Evolutionary conservation across 306 rosid species (phyloP).

Genomic region (Rosa multiflora): DNA sequence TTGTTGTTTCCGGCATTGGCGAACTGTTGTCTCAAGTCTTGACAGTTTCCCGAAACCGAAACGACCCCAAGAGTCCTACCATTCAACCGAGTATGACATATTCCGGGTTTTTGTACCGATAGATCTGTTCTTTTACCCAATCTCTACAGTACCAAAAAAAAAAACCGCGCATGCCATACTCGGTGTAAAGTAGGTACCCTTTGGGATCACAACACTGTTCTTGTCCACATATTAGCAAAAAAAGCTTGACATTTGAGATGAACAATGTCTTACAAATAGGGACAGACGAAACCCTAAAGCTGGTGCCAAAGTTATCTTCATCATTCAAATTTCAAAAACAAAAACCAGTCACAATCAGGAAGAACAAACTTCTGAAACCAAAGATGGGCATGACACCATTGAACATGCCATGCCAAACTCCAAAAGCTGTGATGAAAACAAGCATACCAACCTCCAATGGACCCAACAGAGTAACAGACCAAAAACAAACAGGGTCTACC

Average conservation of each 20-base stretch:
- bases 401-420: slow-evolving; percentile 21
- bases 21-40: neutral
- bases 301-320: slow-evolving; percentile 1
- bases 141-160: neutral
- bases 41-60: neutral
- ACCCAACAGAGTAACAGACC: slow-evolving; percentile 11
- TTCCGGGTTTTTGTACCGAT: neutral
- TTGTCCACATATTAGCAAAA: neutral
- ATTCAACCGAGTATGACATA: neutral
- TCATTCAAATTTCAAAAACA: neutral
- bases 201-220: neutral
- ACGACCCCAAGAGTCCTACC: neutral
- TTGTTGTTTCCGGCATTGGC: neutral
- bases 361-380: neutral
- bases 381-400: slow-evolving; percentile 21
- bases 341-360: slow-evolving; percentile 15
- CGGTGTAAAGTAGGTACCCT: no score
- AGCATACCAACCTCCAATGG: slow-evolving; percentile 17
- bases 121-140: neutral
- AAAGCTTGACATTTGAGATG: neutral
- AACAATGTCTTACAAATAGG: slow-evolving; percentile 1
- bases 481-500: slow-evolving; percentile 19
- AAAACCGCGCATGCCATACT: neutral
- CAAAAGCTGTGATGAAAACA: slow-evolving; percentile 24
- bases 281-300: neutral